phyloP scores from a whole-genome alignment of 306 rosid species.

The Datisca glomerata region DNA sequence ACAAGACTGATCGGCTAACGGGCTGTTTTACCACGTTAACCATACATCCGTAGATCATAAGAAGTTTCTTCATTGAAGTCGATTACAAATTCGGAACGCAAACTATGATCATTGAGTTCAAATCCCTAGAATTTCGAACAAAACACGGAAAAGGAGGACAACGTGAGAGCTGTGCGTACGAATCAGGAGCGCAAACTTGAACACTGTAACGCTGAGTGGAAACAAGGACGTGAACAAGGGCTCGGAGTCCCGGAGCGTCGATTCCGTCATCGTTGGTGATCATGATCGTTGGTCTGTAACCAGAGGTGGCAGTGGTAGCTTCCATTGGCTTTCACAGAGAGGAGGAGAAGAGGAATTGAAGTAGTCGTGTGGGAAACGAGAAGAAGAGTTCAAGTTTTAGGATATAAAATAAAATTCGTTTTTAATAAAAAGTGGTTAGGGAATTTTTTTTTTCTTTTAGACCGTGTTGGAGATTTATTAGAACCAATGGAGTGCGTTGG shows the following conservation, averaged over 20 bases:
- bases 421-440: no score
- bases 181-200: slow-evolving; percentile 83
- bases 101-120: not conserved
- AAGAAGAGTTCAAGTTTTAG: no score
- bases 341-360: not conserved
- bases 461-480: no score
- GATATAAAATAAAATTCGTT: no score
- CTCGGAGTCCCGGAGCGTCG: slow-evolving; percentile 76
- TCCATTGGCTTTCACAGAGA: slow-evolving; percentile 31
- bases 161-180: slow-evolving; percentile 27
- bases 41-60: not conserved
- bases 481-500: no score
- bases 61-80: not conserved
- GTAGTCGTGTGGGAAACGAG: no score
- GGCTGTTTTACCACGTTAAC: no score
- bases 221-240: slow-evolving; percentile 66
- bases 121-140: not conserved
- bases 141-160: not conserved
- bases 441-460: no score
- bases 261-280: slow-evolving; percentile 95
- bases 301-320: slow-evolving; percentile 3
- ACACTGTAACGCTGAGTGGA: slow-evolving; percentile 41
- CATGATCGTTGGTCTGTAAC: slow-evolving; percentile 37
- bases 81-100: not conserved
- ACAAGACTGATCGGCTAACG: no score